These are phyloP conservation scores for Phytophthora sp. DNA, from an alignment of 352 stramenopile genomes.

Conservation along the genomic window DNA sequence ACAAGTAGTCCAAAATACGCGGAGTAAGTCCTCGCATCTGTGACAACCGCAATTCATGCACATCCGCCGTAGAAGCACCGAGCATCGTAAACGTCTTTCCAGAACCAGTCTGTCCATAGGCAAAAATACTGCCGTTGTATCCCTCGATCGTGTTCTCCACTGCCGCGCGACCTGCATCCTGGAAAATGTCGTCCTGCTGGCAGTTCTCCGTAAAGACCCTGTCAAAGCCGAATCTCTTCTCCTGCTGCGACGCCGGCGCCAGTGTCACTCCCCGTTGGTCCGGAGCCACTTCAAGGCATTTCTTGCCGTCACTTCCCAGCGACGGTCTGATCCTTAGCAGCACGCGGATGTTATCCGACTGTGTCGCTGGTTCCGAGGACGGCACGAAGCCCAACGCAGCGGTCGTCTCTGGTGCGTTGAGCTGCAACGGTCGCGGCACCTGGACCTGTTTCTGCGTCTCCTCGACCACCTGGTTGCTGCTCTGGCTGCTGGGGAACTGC, in stretches of 20 bases:
- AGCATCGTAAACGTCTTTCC: slow-evolving; percentile 93
- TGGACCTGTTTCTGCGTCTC: slow-evolving; percentile 2
- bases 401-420: not conserved
- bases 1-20: slow-evolving; percentile 87
- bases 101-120: slow-evolving; percentile 88
- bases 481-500: slow-evolving; percentile 18
- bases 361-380: not conserved
- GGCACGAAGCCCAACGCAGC: slow-evolving; percentile 11
- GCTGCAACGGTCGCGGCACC: not conserved
- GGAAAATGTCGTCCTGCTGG: slow-evolving; percentile 83
- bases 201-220: slow-evolving; percentile 73
- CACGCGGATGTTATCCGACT: slow-evolving; percentile 75
- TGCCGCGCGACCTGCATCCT: slow-evolving; percentile 69
- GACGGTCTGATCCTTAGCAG: slow-evolving; percentile 63
- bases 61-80: slow-evolving; percentile 41
- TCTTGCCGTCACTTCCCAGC: slow-evolving; percentile 29
- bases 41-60: slow-evolving; percentile 53
- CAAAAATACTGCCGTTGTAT: slow-evolving; percentile 92
- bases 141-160: slow-evolving; percentile 86
- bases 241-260: slow-evolving; percentile 59
- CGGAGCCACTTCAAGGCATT: slow-evolving; percentile 63
- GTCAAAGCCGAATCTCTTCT: slow-evolving; percentile 89
- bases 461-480: slow-evolving; percentile 19
- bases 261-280: slow-evolving; percentile 70
- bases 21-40: slow-evolving; percentile 78